These are phyloP conservation scores for Lichtheimia ornata DNA, from an alignment of 371 early-diverging fungal species.

Conservation along the genomic window DNA sequence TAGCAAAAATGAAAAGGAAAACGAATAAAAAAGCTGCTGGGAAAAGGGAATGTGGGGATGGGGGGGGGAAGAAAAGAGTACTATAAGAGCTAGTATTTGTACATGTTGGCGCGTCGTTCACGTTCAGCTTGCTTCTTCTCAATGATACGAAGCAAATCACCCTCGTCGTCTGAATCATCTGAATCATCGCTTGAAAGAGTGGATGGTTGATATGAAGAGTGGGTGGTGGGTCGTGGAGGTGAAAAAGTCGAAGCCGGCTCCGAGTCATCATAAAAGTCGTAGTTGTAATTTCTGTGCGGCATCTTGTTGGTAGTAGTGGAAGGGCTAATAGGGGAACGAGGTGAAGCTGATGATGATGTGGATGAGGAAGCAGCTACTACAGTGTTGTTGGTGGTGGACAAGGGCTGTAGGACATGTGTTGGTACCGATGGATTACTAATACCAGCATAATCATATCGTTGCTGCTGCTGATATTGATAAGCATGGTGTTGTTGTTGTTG, in stretches of 20 bases:
- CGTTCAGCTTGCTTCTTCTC: conserved; percentile 23
- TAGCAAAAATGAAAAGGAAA: too few relatives aligned
- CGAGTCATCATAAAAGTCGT: conserved; percentile 6
- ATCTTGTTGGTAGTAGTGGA: neutral
- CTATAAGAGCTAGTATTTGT: neutral
- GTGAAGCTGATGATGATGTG: conserved; percentile 2
- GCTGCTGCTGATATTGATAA: conserved; percentile 9
- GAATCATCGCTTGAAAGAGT: conserved; percentile 9
- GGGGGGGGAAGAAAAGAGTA: neutral
- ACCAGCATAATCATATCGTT: conserved; percentile 4
- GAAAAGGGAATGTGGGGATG: too few relatives aligned
- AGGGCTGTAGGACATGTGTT: conserved; percentile 15
- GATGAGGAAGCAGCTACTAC: neutral
- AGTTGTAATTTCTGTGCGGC: conserved; percentile 8
- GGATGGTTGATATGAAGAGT: conserved; percentile 1
- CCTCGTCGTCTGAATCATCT: conserved; percentile 29
- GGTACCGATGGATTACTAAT: neutral
- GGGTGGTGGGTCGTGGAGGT: neutral
- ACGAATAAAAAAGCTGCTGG: too few relatives aligned
- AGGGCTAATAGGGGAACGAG: neutral
- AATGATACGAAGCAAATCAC: conserved; percentile 26
- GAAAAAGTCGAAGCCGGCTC: neutral
- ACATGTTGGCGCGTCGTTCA: neutral
- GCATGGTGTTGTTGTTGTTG: conserved; percentile 8
- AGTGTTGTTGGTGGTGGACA: neutral